A percentile compares a stretch with the other conserved stretches of the same genome.
These are phyloP conservation scores for Musa acuminata DNA, from an alignment of 176 grass and related monocot genomes.

Conservation along the genomic window DNA sequence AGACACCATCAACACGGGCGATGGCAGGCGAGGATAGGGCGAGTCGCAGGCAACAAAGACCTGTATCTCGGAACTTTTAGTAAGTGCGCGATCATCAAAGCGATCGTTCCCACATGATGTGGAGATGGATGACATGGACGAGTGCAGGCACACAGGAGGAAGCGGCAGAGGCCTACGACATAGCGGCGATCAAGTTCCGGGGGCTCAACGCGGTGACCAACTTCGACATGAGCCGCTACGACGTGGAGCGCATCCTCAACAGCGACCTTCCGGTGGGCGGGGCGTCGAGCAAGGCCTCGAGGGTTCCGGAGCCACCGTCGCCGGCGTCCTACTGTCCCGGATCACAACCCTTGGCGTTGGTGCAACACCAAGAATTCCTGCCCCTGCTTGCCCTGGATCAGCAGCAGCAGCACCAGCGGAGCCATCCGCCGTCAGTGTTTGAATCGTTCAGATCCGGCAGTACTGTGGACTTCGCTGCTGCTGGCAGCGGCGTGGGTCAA, in stretches of 20 bases:
- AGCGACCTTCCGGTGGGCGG: conserved; percentile 58
- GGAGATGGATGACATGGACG: background rate
- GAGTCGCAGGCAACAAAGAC: conserved; percentile 95
- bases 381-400: conserved; percentile 58
- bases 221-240: conserved; percentile 93
- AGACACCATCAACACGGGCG: conserved; percentile 91
- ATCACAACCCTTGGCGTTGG: conserved; percentile 8
- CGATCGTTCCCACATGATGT: background rate
- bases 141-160: conserved; percentile 71
- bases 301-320: conserved; percentile 27
- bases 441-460: conserved; percentile 51
- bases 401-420: conserved; percentile 44
- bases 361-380: conserved; percentile 55
- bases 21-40: conserved; percentile 94
- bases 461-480: conserved; percentile 67
- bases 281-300: conserved; percentile 12
- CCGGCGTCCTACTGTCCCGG: background rate
- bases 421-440: conserved; percentile 30
- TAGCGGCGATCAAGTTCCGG: conserved; percentile 87
- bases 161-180: conserved; percentile 88
- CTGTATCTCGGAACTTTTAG: conserved; percentile 93
- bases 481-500: conserved; percentile 25
- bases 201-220: conserved; percentile 86
- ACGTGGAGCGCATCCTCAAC: conserved; percentile 87
- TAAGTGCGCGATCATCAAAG: conserved; percentile 17